Base-by-base conservation (phyloP, 805 yeast genomes). In the Diddensiella caesifluorescens region DNA sequence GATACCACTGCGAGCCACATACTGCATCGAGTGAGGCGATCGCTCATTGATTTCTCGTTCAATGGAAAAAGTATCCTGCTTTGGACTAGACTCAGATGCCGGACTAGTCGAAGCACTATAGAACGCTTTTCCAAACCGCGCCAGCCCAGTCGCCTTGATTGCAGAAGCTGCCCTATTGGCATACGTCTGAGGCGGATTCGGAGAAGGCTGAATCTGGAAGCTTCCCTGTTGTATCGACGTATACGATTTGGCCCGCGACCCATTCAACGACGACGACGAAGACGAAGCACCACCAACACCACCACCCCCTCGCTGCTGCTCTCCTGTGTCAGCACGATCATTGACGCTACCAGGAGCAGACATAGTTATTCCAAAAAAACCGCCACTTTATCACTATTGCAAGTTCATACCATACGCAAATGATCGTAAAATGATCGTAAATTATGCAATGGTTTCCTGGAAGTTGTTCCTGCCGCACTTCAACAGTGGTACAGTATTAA, bases 81-180 rank as follows among this genome's bases (percentile, higher is more conserved):
- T 29, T 6, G 32, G 32, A 4, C 31, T 27, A 9, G 46, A 37
- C 7, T n/a, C 16, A n/a, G 32, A 28, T 6, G 26, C 12, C 10
- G 16, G 25, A 12, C 26, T 19, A 22, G 38, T 22, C 6, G 22
- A 7, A 4, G 38, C 38, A 10, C 49, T 50, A 37, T 52, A 53
- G 12, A 53, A 22, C n/a, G 54, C 55, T 38, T 51, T 53, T 12
- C 55, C 55, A 21, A 53, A 47, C 26, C 55, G 41, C 6, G 55
- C 55, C 22, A 50, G 31, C 3, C 51, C 47, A 2, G 50, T 29
- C 5, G 53, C 49, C 25, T 48, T 48, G 35, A 45, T 39, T 4
- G 51, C 51, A 4, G 49, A 36, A 1, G 49, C 49, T n/a, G 51
- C 51, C 5, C 51, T 31, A 23, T 45, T 47, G 28, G 50, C 44